Base-by-base conservation (phyloP, 2,329 filamentous ascomycete genomes). In the Pseudogymnoascus sp. region DNA sequence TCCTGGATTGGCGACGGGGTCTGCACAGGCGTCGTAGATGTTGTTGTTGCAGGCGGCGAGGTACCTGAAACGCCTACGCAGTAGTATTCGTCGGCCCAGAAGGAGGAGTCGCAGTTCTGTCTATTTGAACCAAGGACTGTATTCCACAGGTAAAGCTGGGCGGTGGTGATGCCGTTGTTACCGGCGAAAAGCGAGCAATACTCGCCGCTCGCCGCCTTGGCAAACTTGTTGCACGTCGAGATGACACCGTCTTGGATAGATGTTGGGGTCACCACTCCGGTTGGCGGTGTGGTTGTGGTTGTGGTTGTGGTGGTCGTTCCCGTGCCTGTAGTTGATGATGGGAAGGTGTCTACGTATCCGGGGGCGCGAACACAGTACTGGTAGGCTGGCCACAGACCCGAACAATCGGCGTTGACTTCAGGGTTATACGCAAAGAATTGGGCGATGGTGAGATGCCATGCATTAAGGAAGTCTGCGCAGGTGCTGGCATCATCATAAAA, bases 61-160 rank as follows among this genome's bases (percentile, higher is more conserved):
- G 8, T 28, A 16, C n/a, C 28, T 37, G 63, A 46, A 25, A 46
- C 42, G 21, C 42, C 42, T 11, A 46, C 21, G 42, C 42, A 46
- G 42, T 46, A 46, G 42, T 46, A 68, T 23, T 73, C 67, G 9
- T 61, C 60, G 1, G 65, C 59, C 69, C 66, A 70, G 43, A 71
- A 64, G n/a, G 62, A 53, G 12, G 64, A 68, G 34, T 60, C 62
- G 53, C 72, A 73, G 59, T 73, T 69, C n/a, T 64, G 65, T 9
- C 72, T 69, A 16, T 63, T 42, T 1, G 43, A 16, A n/a, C 69
- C 71, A 2, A 74, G 63, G 2, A 71, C 66, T 5, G 66, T 16
- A 61, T 74, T 74, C 71, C 71, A 74, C 2, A 63, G 62, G 53
- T 73, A 73, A 5, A 74, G 64, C n/a, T 72, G 61, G 8, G 61